Evolutionary conservation across 129 eudicot genomes (phyloP), one percentile per base, ranked within the genome.

Genomic region (Heracleum sosnowskyi): DNA sequence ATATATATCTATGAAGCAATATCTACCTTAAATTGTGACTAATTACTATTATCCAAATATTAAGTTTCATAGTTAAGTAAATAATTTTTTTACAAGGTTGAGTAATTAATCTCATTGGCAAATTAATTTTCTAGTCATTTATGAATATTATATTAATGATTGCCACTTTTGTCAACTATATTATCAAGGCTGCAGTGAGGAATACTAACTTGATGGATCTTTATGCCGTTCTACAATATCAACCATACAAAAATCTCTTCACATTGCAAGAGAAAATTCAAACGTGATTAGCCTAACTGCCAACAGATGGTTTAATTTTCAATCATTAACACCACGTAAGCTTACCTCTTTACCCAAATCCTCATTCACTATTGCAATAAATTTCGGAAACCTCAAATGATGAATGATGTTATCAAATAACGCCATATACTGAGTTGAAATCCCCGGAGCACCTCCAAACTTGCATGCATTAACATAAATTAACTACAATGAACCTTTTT

Each of bases 381-480:
- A 90, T 86, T 96, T 96, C 3, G 97, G 88, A 77, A 93, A 91
- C 82, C 99, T 88, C 93, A 90, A 82, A 73, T 87, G 91, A 78
- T 92, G 96, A 60, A 92, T 87, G 20, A 92, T 84, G 72, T 96
- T 92, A 84, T 87, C 85, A 68, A 89, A 92, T 79, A 96, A 76
- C 8, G 87, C 91, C 97, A 90, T 89, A 85, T 92, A 96, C 63
- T 92, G 89, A 24, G 97, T 96, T 46, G 81, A 22, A 57, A 88
- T 85, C 86, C 82, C 86, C 36, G 92, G 83, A 4, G 85, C 79
- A 62, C 85, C 94, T 64, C 92, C 91, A 84, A 86, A 87, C 42
- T 74, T 92, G 74, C 91, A 97, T 95, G 80, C 81, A 86, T n/a
- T 24, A 41, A 74, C 4, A 79, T 28, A 15, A 1, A 66, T 4